A percentile compares a stretch with the other conserved stretches of the same genome.
phyloP scores from a whole-genome alignment of 2,329 filamentous ascomycete species.

The Curvularia spicifera region DNA sequence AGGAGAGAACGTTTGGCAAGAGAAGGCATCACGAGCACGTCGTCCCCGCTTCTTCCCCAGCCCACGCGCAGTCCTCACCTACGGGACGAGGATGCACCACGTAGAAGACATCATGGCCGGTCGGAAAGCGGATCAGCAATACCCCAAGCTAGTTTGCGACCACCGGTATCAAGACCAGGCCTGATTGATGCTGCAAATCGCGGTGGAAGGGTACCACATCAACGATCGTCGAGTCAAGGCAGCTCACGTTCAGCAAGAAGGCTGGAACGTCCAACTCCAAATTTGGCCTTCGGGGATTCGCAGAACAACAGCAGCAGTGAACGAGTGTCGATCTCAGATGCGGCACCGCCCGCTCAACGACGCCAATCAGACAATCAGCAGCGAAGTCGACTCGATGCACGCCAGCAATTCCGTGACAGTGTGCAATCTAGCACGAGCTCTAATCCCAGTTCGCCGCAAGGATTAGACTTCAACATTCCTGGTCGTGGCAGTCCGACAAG shows the following conservation, averaged over 20 bases:
- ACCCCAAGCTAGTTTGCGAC: constrained; percentile 44
- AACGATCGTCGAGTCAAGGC: constrained; percentile 57
- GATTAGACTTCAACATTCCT: constrained; percentile 35
- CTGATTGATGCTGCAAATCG: constrained; percentile 53
- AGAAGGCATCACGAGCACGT: constrained; percentile 46
- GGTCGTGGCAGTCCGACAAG: constrained; percentile 38
- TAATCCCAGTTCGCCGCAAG: constrained; percentile 39
- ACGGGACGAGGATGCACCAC: constrained; percentile 40
- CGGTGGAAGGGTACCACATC: constrained; percentile 39
- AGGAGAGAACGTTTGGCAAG: constrained; percentile 43
- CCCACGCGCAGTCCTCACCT: constrained; percentile 36
- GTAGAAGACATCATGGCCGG: constrained; percentile 43
- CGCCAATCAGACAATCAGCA: constrained; percentile 53
- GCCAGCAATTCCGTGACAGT: constrained; percentile 42
- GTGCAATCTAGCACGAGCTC: constrained; percentile 35
- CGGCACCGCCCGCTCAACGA: constrained; percentile 35
- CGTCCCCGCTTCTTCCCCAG: constrained; percentile 31
- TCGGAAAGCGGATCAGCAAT: constrained; percentile 46
- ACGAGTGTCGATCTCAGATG: constrained; percentile 38
- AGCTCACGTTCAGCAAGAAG: constrained; percentile 50
- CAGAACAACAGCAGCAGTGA: constrained; percentile 64
- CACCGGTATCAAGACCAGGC: constrained; percentile 56
- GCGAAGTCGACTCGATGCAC: constrained; percentile 52
- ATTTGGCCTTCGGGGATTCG: constrained; percentile 39
- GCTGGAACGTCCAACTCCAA: constrained; percentile 38